Conservation (phyloP, 192 early-diverging fungal genomes). For the Backusella sp. region DNA sequence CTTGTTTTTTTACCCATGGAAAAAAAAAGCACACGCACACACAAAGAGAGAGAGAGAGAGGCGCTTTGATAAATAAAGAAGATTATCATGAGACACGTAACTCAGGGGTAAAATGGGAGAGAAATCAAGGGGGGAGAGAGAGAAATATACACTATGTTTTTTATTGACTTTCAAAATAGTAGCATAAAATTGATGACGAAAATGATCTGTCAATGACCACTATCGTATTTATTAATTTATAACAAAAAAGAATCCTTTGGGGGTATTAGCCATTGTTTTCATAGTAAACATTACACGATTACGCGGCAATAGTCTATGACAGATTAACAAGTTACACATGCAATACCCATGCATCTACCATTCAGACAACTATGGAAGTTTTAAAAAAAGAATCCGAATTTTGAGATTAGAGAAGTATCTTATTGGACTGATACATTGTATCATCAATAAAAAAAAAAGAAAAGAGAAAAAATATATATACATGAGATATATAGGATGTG, state of each 20-base stretch:
- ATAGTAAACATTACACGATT: not conserved
- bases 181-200: not conserved
- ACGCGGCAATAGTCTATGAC: not conserved
- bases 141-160: not conserved
- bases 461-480: not conserved
- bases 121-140: not conserved
- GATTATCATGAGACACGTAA: not conserved
- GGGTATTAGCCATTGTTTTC: not conserved
- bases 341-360: slow-evolving; percentile 4
- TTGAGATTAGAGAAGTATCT: not conserved
- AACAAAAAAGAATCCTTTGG: not conserved
- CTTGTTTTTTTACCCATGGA: not conserved
- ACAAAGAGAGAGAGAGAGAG: not conserved
- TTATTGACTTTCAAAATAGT: not conserved
- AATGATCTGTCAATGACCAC: not conserved
- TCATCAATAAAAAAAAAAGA: not conserved
- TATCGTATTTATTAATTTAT: not conserved
- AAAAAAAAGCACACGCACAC: not conserved
- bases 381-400: not conserved
- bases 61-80: not conserved
- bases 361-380: slow-evolving; percentile 6
- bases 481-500: not conserved
- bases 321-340: not conserved
- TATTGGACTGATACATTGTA: not conserved
- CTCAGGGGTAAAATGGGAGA: slow-evolving; percentile 2